A percentile compares a stretch with the other conserved stretches of the same genome.
Evolutionary conservation across 768 basidiomycete genomes (phyloP).

Genomic region (Phaeotremella skinneri): DNA sequence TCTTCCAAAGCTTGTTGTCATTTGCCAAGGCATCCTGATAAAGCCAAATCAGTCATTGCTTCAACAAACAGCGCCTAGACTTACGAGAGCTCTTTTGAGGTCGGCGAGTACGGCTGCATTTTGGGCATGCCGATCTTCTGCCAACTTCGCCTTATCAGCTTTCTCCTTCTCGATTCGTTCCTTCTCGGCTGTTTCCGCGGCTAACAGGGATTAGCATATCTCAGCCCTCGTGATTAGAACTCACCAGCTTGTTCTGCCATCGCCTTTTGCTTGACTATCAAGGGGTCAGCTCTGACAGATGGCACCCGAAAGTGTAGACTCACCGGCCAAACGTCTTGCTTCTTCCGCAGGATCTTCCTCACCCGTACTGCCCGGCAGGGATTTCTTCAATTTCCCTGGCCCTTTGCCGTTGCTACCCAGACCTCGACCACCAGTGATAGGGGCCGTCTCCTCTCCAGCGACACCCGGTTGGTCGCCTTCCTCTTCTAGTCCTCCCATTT

Average conservation of each 20-base stretch:
- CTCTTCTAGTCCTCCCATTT: conserved; percentile 5
- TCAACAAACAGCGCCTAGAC: conserved; percentile 1
- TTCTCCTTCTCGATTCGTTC: conserved; percentile 34
- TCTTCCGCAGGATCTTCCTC: conserved; percentile 40
- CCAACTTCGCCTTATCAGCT: conserved; percentile 41
- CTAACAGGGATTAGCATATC: conserved; percentile 7
- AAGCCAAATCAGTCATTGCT: conserved; percentile 1
- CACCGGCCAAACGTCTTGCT: conserved; percentile 36
- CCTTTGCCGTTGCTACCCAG: conserved; percentile 2
- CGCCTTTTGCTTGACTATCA: conserved; percentile 39
- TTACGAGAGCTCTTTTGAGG: conserved; percentile 42
- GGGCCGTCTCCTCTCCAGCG: conserved; percentile 1
- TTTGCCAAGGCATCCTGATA: conserved; percentile 35
- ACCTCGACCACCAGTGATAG: not conserved
- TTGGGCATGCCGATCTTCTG: conserved; percentile 44
- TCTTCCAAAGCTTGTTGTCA: conserved; percentile 39
- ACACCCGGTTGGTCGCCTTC: not conserved
- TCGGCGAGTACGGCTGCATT: conserved; percentile 42
- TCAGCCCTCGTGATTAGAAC: conserved; percentile 8
- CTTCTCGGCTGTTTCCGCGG: conserved; percentile 40
- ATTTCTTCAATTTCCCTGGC: conserved; percentile 5
- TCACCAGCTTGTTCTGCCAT: conserved; percentile 40
- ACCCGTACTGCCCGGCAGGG: conserved; percentile 2
- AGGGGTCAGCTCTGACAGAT: not conserved
- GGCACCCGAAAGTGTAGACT: conserved; percentile 10